Evolutionary conservation across 176 grass and related monocot genomes (phyloP).

Genomic region (Poa pratensis): DNA sequence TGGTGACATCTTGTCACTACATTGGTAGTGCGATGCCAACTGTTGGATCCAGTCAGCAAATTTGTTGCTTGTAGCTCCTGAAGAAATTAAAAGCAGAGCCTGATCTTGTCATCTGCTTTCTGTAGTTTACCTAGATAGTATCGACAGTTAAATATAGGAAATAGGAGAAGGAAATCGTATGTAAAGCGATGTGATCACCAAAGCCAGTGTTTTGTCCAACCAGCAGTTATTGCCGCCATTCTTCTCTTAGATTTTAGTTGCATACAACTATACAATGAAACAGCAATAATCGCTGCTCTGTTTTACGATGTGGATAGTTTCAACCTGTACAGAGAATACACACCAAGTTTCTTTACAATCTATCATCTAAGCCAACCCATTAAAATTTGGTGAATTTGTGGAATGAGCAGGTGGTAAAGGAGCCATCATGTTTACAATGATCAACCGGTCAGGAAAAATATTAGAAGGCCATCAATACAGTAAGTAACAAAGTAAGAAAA

Average conservation of each 20-base stretch:
- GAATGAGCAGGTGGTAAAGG: background rate
- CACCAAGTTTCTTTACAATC: too few relatives aligned
- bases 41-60: conserved; percentile 4
- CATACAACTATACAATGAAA: too few relatives aligned
- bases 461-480: background rate
- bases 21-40: background rate
- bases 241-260: too few relatives aligned
- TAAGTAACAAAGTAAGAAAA: background rate
- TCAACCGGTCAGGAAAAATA: background rate
- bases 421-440: background rate
- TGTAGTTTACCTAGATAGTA: background rate
- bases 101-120: background rate
- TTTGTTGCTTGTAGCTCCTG: conserved; percentile 30
- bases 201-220: too few relatives aligned
- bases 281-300: too few relatives aligned
- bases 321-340: too few relatives aligned
- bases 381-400: background rate
- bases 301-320: too few relatives aligned
- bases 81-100: conserved; percentile 2
- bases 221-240: too few relatives aligned
- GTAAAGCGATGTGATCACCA: background rate
- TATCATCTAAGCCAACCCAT: background rate
- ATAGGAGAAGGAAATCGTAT: background rate
- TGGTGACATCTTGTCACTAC: conserved; percentile 22
- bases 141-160: background rate